Base-by-base conservation (phyloP, 2,329 filamentous ascomycete species). In the Orbilia javanica region DNA sequence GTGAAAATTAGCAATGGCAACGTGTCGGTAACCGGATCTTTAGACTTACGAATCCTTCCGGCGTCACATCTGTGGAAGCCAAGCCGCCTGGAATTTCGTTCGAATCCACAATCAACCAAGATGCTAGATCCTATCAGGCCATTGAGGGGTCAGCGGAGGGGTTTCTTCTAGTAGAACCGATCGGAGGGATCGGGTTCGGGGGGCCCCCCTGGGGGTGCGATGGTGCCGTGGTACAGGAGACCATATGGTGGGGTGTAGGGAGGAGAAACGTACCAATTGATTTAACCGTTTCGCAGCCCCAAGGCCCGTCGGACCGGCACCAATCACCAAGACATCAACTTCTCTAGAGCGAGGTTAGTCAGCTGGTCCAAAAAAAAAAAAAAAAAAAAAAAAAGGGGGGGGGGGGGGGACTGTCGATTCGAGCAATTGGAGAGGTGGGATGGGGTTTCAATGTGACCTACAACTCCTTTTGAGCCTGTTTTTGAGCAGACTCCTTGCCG, bases 231-330 rank as follows among this genome's bases (percentile, higher is more conserved):
- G 66, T 27, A 62, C 27, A 22, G 29, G 55, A n/a, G 15, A 48
- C 22, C 18, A 6, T 13, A 46, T 20, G 25, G 39, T 46, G 60
- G 60, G n/a, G 60, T 7, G 36, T 11, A 55, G 20, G 18, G 27
- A 42, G 13, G 18, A 42, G 25, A 22, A 42, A 82, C 91, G 82
- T 88, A 98, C 96, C 84, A 97, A 91, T 86, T 99, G 96, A 86
- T 98, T 92, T 81, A 99, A 90, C 84, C 96, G 93, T 89, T 99
- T 99, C 83, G 96, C 96, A 84, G 96, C 96, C 88, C 96, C 96
- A 82, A 98, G 90, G 86, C 96, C 96, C 84, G 96, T 98, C 83
- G 96, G 96, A 84, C 96, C 96, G 86, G 95, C 95, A 84, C 96
- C 96, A 87, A 98, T 97, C 86, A 99, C 91, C 84, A 99, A 93